A percentile compares a stretch with the other conserved stretches of the same genome.
Evolutionary conservation across 306 rosid genomes (phyloP).

Genomic region (Cucurbita ficifolia): DNA sequence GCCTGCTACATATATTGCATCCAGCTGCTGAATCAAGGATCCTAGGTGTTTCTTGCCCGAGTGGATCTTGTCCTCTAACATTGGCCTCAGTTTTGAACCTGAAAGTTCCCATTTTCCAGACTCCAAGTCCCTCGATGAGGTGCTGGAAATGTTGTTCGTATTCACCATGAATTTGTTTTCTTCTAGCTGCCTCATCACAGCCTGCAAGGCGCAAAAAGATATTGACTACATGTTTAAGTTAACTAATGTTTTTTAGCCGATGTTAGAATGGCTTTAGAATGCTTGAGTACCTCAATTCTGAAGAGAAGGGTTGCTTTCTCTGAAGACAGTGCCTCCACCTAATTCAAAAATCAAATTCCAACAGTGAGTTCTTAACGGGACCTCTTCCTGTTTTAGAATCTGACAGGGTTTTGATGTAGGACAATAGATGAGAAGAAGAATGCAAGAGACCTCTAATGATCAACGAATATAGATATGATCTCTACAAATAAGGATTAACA

Average conservation of each 20-base stretch:
- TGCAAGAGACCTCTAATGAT: background rate
- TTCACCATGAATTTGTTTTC: conserved; percentile 39
- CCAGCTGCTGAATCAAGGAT: conserved; percentile 61
- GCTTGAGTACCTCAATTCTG: conserved; percentile 64
- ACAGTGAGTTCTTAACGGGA: background rate
- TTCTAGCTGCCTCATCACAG: conserved; percentile 60
- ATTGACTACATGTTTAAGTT: background rate
- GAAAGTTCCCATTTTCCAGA: conserved; percentile 55
- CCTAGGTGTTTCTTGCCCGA: conserved; percentile 70
- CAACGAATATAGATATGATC: background rate
- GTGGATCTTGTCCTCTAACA: conserved; percentile 50
- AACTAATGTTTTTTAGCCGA: background rate
- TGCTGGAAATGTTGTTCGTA: conserved; percentile 14
- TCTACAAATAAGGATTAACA: background rate
- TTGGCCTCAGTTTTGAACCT: conserved; percentile 47
- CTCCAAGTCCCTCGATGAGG: conserved; percentile 56
- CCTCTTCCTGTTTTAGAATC: background rate
- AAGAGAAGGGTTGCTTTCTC: conserved; percentile 74
- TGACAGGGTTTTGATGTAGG: background rate
- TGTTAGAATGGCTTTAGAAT: background rate
- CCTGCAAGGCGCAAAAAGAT: conserved; percentile 25
- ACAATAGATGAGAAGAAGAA: background rate
- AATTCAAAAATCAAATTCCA: conserved; percentile 13
- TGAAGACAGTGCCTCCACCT: conserved; percentile 95
- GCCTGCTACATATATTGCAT: conserved; percentile 60